Evolutionary conservation across 2,329 filamentous ascomycete genomes (phyloP).

Genomic region (Penicillium sp.): DNA sequence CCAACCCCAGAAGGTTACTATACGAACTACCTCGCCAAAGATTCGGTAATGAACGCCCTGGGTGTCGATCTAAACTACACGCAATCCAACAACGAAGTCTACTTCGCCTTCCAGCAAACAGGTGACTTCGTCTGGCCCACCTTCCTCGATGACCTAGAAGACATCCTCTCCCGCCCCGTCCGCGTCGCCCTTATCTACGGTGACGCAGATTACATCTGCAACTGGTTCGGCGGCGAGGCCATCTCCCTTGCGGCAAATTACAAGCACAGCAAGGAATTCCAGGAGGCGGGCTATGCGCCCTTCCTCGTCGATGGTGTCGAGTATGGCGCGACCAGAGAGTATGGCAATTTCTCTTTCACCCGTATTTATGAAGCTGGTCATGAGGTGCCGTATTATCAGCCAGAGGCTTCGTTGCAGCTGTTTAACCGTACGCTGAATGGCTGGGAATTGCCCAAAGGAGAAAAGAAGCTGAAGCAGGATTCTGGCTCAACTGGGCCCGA

Average conservation of each 20-base stretch:
- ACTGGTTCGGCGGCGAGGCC: constrained; percentile 63
- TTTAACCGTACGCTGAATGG: constrained; percentile 54
- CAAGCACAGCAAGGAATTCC: constrained; percentile 50
- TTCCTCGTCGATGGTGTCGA: constrained; percentile 58
- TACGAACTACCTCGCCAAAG: constrained; percentile 56
- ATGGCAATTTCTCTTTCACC: constrained; percentile 63
- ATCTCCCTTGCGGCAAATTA: constrained; percentile 55
- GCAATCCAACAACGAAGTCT: constrained; percentile 34
- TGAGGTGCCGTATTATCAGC: constrained; percentile 51
- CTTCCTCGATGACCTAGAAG: constrained; percentile 52
- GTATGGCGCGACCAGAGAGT: constrained; percentile 66
- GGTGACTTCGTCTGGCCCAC: constrained; percentile 58
- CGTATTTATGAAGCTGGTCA: constrained; percentile 60
- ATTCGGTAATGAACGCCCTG: constrained; percentile 49
- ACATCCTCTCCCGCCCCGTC: constrained; percentile 53
- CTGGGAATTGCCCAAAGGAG: constrained; percentile 49
- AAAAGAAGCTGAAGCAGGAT: constrained; percentile 23
- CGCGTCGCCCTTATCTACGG: constrained; percentile 65
- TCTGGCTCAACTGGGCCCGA: constrained; percentile 37
- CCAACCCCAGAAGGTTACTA: constrained; percentile 58
- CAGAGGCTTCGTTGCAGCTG: constrained; percentile 50
- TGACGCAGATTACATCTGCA: constrained; percentile 50
- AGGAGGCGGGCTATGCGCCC: constrained; percentile 60
- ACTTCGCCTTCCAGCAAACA: constrained; percentile 45
- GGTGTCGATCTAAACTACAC: constrained; percentile 57